Conservation (phyloP, 257 asterid genomes). For the Solanum etuberosum region DNA sequence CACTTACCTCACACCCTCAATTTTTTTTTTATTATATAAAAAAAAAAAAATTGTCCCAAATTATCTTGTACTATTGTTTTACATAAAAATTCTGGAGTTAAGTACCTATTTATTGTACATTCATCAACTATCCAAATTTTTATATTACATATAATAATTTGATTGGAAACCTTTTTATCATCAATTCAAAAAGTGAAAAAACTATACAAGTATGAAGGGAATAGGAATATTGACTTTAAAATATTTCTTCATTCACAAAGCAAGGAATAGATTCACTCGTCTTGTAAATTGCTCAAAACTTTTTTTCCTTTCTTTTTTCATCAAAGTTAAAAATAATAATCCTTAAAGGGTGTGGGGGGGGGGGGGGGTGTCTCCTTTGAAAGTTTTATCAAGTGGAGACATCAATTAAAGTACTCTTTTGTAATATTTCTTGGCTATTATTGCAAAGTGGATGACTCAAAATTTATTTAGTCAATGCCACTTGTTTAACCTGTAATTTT, state of each 20-base stretch:
- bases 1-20: background rate
- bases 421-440: background rate
- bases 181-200: background rate
- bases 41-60: background rate
- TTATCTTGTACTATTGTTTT: background rate
- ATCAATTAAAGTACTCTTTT: background rate
- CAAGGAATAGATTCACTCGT: background rate
- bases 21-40: background rate
- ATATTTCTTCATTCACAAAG: background rate
- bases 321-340: background rate
- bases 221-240: background rate
- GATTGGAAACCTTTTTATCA: background rate
- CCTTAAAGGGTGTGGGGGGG: background rate
- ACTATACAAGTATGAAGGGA: background rate
- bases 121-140: background rate
- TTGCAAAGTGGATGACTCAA: background rate
- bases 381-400: background rate
- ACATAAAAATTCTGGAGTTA: background rate
- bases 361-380: background rate
- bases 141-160: background rate
- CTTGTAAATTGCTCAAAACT: background rate
- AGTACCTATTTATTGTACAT: background rate
- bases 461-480: background rate
- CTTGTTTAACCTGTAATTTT: background rate
- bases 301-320: background rate